A percentile compares a stretch with the other conserved stretches of the same genome.
phyloP scores from a whole-genome alignment of 257 asterid species.

The Phtheirospermum japonicum region DNA sequence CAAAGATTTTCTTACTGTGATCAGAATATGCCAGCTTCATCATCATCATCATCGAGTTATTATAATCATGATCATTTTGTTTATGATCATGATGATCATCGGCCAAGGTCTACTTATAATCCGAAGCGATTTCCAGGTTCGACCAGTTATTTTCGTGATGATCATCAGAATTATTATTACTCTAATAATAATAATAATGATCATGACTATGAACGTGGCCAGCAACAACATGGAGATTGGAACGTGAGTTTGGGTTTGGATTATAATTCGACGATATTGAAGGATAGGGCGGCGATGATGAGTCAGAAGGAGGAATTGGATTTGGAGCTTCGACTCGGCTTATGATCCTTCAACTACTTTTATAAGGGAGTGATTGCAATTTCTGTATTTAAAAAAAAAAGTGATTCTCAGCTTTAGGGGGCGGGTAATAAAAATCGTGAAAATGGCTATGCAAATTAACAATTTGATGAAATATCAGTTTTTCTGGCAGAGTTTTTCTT shows the following conservation, averaged over 20 bases:
- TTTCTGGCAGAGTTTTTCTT: no score
- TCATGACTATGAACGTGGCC: not conserved
- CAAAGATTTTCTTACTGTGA: not conserved
- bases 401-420: no score
- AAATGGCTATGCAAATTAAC: no score
- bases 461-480: not conserved
- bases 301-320: conserved; percentile 46
- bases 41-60: not conserved
- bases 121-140: not conserved
- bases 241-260: not conserved
- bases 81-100: not conserved
- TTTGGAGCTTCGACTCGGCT: conserved; percentile 63
- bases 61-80: not conserved
- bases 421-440: no score
- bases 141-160: not conserved
- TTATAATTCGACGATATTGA: not conserved
- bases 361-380: no score
- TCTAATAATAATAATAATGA: conserved; percentile 10
- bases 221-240: not conserved
- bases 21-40: not conserved
- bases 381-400: no score
- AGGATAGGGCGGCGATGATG: conserved; percentile 22
- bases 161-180: not conserved
- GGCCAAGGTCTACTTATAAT: not conserved
- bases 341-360: conserved; percentile 1